Evolutionary conservation across 2,329 filamentous ascomycete genomes (phyloP).

Genomic region (Westerdykella aurantiaca): DNA sequence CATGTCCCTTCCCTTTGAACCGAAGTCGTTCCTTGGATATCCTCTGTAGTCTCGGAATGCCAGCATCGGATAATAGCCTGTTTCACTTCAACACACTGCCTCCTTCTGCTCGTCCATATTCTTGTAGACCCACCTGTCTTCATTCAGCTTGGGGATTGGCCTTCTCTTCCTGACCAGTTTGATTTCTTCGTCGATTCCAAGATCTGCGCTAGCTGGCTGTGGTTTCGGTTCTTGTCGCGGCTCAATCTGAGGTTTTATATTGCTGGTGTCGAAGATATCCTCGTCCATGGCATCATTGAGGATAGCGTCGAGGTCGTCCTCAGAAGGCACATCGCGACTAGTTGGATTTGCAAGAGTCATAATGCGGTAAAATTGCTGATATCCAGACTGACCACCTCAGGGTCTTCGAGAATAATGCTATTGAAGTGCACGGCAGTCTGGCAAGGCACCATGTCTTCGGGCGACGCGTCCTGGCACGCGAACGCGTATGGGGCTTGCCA

Average conservation of each 20-base stretch:
- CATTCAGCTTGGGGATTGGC: slow-evolving; percentile 81
- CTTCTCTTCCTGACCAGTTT: slow-evolving; percentile 70
- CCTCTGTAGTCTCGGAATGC: slow-evolving; percentile 74
- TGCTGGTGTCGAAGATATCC: slow-evolving; percentile 40
- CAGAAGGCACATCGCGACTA: slow-evolving; percentile 17
- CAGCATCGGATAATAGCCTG: slow-evolving; percentile 74
- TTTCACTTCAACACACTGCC: background rate
- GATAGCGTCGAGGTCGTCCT: slow-evolving; percentile 58
- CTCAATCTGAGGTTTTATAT: slow-evolving; percentile 9
- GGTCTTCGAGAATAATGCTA: no score
- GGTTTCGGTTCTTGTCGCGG: slow-evolving; percentile 9
- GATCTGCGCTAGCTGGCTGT: slow-evolving; percentile 42
- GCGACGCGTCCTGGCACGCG: slow-evolving; percentile 8
- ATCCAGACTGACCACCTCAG: no score
- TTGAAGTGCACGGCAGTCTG: no score
- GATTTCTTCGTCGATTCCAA: slow-evolving; percentile 84
- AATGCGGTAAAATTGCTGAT: background rate
- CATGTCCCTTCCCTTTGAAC: slow-evolving; percentile 90
- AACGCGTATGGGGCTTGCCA: slow-evolving; percentile 9
- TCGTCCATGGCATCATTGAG: slow-evolving; percentile 67
- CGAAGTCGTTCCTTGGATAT: slow-evolving; percentile 64
- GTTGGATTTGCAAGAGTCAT: slow-evolving; percentile 19
- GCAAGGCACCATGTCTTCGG: no score
- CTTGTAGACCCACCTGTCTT: slow-evolving; percentile 54
- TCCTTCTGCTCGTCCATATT: background rate